phyloP scores from a whole-genome alignment of 306 rosid genomes.

The Prunus padus region DNA sequence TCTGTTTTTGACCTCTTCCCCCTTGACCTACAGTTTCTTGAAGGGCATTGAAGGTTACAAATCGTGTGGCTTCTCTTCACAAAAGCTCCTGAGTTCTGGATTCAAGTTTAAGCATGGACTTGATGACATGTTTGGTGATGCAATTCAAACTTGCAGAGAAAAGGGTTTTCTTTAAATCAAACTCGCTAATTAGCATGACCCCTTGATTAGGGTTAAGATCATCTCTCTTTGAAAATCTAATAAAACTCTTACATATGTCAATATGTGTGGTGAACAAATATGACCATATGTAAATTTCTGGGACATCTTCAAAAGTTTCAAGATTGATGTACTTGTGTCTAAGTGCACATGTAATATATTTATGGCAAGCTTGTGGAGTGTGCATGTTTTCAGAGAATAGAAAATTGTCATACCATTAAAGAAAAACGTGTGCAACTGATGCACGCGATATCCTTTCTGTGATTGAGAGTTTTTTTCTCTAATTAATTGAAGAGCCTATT shows the following conservation, averaged over 20 bases:
- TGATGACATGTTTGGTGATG: constrained; percentile 45
- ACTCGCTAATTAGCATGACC: not conserved
- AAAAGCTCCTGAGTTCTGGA: constrained; percentile 55
- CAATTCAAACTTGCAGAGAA: constrained; percentile 45
- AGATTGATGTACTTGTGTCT: not conserved
- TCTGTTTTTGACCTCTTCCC: not conserved
- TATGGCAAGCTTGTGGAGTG: no score
- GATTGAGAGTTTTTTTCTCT: not conserved
- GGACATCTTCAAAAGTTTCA: not conserved
- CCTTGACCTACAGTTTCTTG: constrained; percentile 27
- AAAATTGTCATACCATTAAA: no score
- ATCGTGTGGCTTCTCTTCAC: constrained; percentile 25
- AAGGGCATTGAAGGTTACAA: constrained; percentile 26
- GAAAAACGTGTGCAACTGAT: no score
- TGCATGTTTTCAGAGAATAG: no score
- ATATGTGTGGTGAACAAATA: not conserved
- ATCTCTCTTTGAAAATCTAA: not conserved
- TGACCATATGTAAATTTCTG: not conserved
- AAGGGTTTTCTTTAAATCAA: constrained; percentile 31
- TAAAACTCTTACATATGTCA: not conserved
- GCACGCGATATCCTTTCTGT: no score
- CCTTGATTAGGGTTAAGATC: not conserved
- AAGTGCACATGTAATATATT: not conserved
- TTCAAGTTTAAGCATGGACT: constrained; percentile 46
- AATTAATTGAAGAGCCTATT: not conserved